Base-by-base conservation (phyloP, 1,284 basidiomycete genomes). In the Pyrrhoderma noxium region DNA sequence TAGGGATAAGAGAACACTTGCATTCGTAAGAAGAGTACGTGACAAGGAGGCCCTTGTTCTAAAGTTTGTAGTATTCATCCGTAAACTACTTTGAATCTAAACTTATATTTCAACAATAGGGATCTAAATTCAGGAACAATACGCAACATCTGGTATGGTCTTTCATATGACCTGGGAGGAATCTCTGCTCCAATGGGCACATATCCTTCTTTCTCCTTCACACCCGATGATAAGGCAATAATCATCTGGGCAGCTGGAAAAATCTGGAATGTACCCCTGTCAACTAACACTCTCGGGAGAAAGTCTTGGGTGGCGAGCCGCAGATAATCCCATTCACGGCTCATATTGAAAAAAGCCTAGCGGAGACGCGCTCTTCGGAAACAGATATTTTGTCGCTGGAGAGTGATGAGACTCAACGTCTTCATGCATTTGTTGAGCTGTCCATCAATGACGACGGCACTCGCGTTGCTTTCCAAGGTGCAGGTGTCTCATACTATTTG, bases 211-310 rank as follows among this genome's bases (percentile, higher is more conserved):
- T 87, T 82, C 59, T 71, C 82, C 2, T 86, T 85, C 62, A 76
- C 79, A 0, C 78, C 81, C 0, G 64, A 67, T 5, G 79, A 82
- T 56, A 70, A 76, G 54, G 81, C 78, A 0, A 67, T 87, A 51
- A 70, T 87, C 55, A 79, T 87, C 51, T 87, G 83, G 83, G 80
- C 84, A 3, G 74, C 78, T 2, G 83, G 83, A 8, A 76, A 84
- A 56, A 82, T 87, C 18, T 77, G 78, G 59, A 68, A 67, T 14
- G 71, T 87, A 2, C 80, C 83, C 11, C 64, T 86, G 18, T 56
- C 68, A 3, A 60, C 60, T 25, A 82, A 85, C 56, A 47, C 59
- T 2, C 59, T 58, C 34, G 78, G 49, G 82, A 84, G 59, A 74
- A 67, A 49, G 57, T 76, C n/a, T 62, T 65, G 0, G 65, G 57